Percentiles rank a stretch among this genome's conserved stretches.
These are phyloP conservation scores for Umbelopsis ramanniana DNA, from an alignment of 192 early-diverging fungal species.

Conservation along the genomic window DNA sequence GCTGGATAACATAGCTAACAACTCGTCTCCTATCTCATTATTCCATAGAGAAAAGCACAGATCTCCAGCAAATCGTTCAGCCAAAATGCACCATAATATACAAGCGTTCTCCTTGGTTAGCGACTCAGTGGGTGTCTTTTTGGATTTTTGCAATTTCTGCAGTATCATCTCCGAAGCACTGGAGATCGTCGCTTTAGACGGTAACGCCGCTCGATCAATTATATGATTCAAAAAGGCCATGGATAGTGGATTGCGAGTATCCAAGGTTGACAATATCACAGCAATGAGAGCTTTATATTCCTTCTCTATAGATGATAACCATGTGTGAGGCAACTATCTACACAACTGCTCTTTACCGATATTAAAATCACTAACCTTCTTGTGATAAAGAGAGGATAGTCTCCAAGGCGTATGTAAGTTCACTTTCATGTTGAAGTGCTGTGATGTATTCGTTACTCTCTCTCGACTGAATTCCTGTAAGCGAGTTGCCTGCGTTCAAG, in stretches of 20 bases:
- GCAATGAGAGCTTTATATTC: conserved; percentile 52
- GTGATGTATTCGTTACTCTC: conserved; percentile 6
- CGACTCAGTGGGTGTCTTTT: conserved; percentile 32
- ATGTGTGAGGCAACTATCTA: background rate
- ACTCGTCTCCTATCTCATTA: conserved; percentile 48
- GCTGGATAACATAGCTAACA: conserved; percentile 47
- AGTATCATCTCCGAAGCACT: conserved; percentile 49
- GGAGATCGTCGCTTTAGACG: conserved; percentile 52
- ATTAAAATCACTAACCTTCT: conserved; percentile 24
- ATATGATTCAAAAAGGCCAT: conserved; percentile 61
- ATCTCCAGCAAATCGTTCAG: conserved; percentile 59
- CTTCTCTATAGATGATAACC: background rate
- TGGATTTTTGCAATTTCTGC: conserved; percentile 39
- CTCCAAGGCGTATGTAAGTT: conserved; percentile 48
- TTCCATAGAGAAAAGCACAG: conserved; percentile 52
- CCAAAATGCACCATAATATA: conserved; percentile 57
- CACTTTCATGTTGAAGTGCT: conserved; percentile 26
- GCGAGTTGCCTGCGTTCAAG: background rate
- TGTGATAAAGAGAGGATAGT: conserved; percentile 44
- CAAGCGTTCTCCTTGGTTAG: conserved; percentile 50
- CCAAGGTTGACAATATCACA: conserved; percentile 49
- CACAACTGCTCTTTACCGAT: background rate
- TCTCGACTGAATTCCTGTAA: background rate
- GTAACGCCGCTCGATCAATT: conserved; percentile 61
- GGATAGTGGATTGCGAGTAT: conserved; percentile 42